These are phyloP conservation scores for Eleusine indica DNA, from an alignment of 176 grass and related monocot genomes.

Conservation along the genomic window DNA sequence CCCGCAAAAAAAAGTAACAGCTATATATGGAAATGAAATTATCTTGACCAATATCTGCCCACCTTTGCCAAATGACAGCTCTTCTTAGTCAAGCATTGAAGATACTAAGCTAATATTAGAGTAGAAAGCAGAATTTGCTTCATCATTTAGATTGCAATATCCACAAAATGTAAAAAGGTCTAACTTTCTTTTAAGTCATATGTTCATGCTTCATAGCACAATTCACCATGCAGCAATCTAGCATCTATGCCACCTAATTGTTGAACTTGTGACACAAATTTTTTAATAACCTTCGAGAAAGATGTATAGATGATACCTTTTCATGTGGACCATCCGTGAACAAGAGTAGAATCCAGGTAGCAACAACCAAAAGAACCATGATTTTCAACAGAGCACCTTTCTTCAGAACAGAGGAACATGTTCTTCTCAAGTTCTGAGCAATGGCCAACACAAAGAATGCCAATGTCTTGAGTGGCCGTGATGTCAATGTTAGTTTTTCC, in stretches of 20 bases:
- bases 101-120: background rate
- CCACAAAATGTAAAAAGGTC: conserved; percentile 17
- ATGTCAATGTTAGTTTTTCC: conserved; percentile 68
- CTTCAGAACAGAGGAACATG: conserved; percentile 61
- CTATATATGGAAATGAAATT: background rate
- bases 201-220: background rate
- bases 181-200: conserved; percentile 18
- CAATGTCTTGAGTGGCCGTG: conserved; percentile 68
- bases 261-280: conserved; percentile 9
- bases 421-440: conserved; percentile 57
- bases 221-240: background rate
- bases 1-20: too few relatives aligned
- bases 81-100: background rate
- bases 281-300: conserved; percentile 11
- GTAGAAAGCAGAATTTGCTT: conserved; percentile 7
- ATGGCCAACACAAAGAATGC: conserved; percentile 68
- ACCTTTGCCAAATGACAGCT: conserved; percentile 22
- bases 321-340: conserved; percentile 59
- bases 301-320: conserved; percentile 55
- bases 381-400: conserved; percentile 54
- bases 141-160: conserved; percentile 12
- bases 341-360: conserved; percentile 51
- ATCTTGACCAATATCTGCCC: background rate
- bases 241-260: background rate
- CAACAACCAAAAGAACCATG: conserved; percentile 44